Percentiles rank a stretch among this genome's conserved stretches.
Evolutionary conservation across 2,329 filamentous ascomycete species (phyloP).

Genomic region (Botrytis hyacinthi): DNA sequence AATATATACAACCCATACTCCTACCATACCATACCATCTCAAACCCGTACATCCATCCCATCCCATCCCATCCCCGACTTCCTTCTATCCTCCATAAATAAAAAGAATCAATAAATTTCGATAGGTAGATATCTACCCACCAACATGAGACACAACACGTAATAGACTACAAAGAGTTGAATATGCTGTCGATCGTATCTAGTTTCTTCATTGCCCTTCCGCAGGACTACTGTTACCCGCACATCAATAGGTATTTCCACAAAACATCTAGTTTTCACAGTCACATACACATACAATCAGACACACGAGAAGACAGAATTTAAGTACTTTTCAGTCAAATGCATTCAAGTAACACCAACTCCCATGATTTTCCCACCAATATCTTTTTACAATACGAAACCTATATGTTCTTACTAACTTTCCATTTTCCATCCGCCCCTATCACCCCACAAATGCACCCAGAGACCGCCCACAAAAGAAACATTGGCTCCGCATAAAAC

Average conservation of each 20-base stretch:
- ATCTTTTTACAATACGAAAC: background rate
- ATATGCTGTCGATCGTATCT: background rate
- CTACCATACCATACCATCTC: background rate
- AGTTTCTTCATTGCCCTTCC: background rate
- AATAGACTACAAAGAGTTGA: background rate
- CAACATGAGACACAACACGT: accelerated
- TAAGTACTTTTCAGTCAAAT: background rate
- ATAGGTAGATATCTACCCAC: background rate
- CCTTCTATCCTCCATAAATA: background rate
- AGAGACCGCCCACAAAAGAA: constrained; percentile 6
- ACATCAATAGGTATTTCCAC: background rate
- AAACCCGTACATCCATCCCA: background rate
- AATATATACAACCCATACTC: background rate
- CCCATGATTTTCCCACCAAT: constrained; percentile 1
- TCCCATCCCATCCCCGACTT: background rate
- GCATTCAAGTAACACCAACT: constrained; percentile 9
- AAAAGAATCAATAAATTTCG: background rate
- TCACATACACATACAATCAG: background rate
- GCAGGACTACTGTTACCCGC: background rate
- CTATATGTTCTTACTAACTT: background rate
- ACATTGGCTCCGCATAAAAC: constrained; percentile 5
- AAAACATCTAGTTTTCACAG: background rate
- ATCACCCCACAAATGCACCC: background rate
- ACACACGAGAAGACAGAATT: background rate
- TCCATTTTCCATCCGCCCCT: background rate